These are phyloP conservation scores for Paraleonurus japonicus DNA, from an alignment of 257 asterid genomes.

Conservation along the genomic window DNA sequence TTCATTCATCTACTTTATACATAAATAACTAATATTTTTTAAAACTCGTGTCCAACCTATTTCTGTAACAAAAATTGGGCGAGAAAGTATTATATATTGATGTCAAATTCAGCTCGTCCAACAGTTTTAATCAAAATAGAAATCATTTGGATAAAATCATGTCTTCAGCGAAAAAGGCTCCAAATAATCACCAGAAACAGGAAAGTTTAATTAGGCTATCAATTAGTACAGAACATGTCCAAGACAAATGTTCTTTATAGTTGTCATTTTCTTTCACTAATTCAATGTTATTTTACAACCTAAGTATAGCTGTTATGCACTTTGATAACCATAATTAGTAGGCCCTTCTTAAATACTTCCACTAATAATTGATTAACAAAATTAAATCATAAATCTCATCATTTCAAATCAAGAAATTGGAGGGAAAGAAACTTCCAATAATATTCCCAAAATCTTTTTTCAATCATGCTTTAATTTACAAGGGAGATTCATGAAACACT, in stretches of 20 bases:
- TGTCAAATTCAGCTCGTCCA: too few species aligned
- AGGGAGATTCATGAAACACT: not conserved
- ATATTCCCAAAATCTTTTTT: slow-evolving; percentile 8
- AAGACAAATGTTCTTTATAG: not conserved
- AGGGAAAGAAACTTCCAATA: slow-evolving; percentile 26
- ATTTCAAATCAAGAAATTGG: slow-evolving; percentile 23
- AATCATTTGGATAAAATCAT: not conserved
- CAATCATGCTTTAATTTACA: not conserved
- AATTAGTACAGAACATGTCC: not conserved
- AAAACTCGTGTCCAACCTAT: too few species aligned
- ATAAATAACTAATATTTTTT: too few species aligned
- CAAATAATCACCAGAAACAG: not conserved
- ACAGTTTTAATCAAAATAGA: not conserved
- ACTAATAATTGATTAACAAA: slow-evolving; percentile 25
- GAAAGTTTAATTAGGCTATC: slow-evolving; percentile 1
- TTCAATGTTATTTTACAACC: slow-evolving; percentile 8
- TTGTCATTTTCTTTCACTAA: slow-evolving; percentile 5
- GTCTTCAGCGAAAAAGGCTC: not conserved
- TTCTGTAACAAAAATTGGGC: too few species aligned
- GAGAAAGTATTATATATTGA: too few species aligned
- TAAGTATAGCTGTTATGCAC: slow-evolving; percentile 30
- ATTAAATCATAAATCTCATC: not conserved
- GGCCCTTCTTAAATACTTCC: slow-evolving; percentile 24
- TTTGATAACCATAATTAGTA: slow-evolving; percentile 19
- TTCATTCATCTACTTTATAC: too few species aligned